Conservation (phyloP, 148 eudicot genomes). For the Cornus florida region DNA sequence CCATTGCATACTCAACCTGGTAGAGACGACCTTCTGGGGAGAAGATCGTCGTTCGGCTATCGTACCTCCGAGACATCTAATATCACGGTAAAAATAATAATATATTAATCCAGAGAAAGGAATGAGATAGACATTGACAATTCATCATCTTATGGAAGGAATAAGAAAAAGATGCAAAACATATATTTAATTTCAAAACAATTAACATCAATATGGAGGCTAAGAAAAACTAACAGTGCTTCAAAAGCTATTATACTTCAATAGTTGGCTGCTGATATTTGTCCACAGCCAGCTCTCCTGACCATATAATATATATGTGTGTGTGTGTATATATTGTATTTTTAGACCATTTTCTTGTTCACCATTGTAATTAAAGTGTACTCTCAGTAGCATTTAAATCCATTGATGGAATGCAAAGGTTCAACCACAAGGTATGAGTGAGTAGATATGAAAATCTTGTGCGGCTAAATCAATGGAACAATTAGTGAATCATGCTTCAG, state of each 20-base stretch:
- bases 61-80: slow-evolving; percentile 81
- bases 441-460: too few relatives aligned
- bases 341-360: not conserved
- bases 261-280: too few relatives aligned
- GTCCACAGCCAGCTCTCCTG: too few relatives aligned
- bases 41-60: slow-evolving; percentile 93
- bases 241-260: not conserved
- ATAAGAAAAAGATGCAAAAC: not conserved
- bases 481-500: too few relatives aligned
- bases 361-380: not conserved
- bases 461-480: too few relatives aligned
- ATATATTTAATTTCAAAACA: not conserved
- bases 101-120: not conserved
- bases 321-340: too few relatives aligned
- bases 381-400: too few relatives aligned
- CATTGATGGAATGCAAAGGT: too few relatives aligned
- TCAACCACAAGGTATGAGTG: too few relatives aligned
- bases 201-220: not conserved
- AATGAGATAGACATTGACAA: not conserved
- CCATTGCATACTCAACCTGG: slow-evolving; percentile 97
- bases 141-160: not conserved
- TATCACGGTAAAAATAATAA: not conserved
- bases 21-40: slow-evolving; percentile 96
- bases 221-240: not conserved
- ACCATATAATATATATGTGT: too few relatives aligned